A percentile compares a stretch with the other conserved stretches of the same genome.
phyloP scores from a whole-genome alignment of 306 rosid species.

The Medicago lupulina region DNA sequence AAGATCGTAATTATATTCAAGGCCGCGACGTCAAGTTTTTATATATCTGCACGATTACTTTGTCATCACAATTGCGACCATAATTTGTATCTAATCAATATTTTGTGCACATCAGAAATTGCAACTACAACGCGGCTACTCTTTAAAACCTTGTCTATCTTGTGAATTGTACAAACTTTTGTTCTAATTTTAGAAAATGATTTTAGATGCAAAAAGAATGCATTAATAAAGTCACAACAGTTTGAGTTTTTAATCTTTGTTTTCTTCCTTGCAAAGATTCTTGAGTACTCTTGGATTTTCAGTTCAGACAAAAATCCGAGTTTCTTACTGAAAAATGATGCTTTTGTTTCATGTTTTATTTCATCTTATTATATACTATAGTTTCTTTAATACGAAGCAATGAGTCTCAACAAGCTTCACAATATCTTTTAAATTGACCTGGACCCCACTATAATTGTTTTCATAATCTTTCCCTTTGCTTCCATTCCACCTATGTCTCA shows the following conservation, averaged over 20 bases:
- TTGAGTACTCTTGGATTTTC: conserved; percentile 25
- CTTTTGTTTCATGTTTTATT: conserved; percentile 20
- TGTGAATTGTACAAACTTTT: neutral
- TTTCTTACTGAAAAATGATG: conserved; percentile 17
- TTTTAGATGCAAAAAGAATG: neutral
- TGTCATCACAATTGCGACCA: neutral
- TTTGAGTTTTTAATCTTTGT: conserved; percentile 6
- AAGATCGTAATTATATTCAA: neutral
- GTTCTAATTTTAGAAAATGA: conserved; percentile 7
- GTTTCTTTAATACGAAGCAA: conserved; percentile 38
- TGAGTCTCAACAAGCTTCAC: conserved; percentile 18
- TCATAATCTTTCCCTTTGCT: conserved; percentile 40
- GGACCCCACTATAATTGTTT: conserved; percentile 27
- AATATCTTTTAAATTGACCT: neutral
- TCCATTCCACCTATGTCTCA: conserved; percentile 37
- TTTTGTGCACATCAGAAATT: neutral
- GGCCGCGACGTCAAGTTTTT: neutral
- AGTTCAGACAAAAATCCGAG: neutral
- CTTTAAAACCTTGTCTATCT: neutral
- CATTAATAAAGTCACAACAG: conserved; percentile 4
- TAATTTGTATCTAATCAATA: neutral
- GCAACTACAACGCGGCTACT: neutral
- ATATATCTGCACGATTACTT: neutral
- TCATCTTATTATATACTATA: conserved; percentile 19
- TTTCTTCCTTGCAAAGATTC: conserved; percentile 27